A percentile compares a stretch with the other conserved stretches of the same genome.
Conservation (phyloP, 352 stramenopile species). For the Phytophthora pini region DNA sequence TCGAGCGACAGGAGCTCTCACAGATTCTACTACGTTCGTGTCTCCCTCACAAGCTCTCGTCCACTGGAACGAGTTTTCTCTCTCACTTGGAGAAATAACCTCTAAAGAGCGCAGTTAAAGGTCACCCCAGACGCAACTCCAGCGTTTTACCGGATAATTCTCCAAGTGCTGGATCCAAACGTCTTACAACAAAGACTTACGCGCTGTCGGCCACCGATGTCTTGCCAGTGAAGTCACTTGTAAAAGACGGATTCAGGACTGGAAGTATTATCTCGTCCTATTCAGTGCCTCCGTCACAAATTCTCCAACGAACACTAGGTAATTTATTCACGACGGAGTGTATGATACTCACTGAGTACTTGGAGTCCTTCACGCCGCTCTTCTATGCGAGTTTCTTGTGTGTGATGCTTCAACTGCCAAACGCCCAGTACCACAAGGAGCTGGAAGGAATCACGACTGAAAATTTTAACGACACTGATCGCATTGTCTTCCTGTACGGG, state of each 20-base stretch:
- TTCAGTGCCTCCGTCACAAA: neutral
- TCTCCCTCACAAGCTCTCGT: slow-evolving; percentile 14
- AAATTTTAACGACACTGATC: slow-evolving; percentile 7
- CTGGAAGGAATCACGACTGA: slow-evolving; percentile 16
- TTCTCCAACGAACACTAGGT: slow-evolving; percentile 16
- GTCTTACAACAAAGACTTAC: neutral
- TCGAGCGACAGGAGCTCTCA: slow-evolving; percentile 14
- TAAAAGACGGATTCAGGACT: slow-evolving; percentile 5
- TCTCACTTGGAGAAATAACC: slow-evolving; percentile 20
- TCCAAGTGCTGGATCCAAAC: neutral
- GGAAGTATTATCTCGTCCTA: neutral
- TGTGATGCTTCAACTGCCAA: slow-evolving; percentile 32
- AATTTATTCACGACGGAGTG: slow-evolving; percentile 47
- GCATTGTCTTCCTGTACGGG: slow-evolving; percentile 29
- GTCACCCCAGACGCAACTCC: slow-evolving; percentile 7
- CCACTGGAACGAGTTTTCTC: slow-evolving; percentile 10
- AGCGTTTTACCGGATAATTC: neutral
- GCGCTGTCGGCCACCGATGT: neutral
- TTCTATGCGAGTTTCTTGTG: slow-evolving; percentile 34
- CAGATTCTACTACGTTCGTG: slow-evolving; percentile 28
- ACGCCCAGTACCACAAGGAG: slow-evolving; percentile 40
- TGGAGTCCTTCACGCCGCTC: slow-evolving; percentile 41
- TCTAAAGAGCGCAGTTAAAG: slow-evolving; percentile 10
- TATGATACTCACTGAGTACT: slow-evolving; percentile 44
- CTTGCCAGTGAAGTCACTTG: neutral